Base-by-base conservation (phyloP, 176 grass and related monocot species). In the Oryza nivara region DNA sequence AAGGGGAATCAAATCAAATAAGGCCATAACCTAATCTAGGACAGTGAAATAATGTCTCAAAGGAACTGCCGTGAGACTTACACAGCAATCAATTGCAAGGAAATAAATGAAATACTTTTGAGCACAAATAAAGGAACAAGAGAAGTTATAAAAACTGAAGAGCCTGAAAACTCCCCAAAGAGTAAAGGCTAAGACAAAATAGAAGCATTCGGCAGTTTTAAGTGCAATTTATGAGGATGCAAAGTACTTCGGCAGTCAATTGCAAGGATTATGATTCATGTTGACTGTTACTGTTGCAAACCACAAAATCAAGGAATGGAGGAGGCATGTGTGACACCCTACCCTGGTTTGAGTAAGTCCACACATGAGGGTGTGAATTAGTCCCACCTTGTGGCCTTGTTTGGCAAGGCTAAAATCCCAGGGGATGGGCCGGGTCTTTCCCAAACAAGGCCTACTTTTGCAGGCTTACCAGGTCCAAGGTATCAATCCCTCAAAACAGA, bases 21-120 rank as follows among this genome's bases (percentile, higher is more conserved):
- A 45, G 61, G 63, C 12, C 68, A 83, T 56, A 77, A 78, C 41
- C 30, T 65, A 90, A 82, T 20, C 20, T 67, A 67, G 48, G 47
- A 68, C 25, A 80, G 26, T 61, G 61, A 78, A 51, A 43, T 74
- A 48, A 0, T 64, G 28, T 68, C 61, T 67, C 19, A 80, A 89
- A 72, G 40, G 35, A 80, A 65, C 65, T 49, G 19, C 35, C 61
- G 52, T 5, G n/a, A 85, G 25, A 77, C 0, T 3, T 65, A 9
- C 6, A 58, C 22, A 65, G 49, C 64, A 56, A 45, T 70, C 80
- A 28, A 30, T 40, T 51, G 47, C 61, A 43, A 66, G 13, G 17
- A 77, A 35, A 66, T 65, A 41, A 61, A 9, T 35, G 49, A 63
- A 11, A 20, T 58, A 58, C 54, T 58, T 58, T 58, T 58, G 54